These are phyloP conservation scores for Schizochytrium sp. DNA, from an alignment of 108 stramenopile species.

Conservation along the genomic window DNA sequence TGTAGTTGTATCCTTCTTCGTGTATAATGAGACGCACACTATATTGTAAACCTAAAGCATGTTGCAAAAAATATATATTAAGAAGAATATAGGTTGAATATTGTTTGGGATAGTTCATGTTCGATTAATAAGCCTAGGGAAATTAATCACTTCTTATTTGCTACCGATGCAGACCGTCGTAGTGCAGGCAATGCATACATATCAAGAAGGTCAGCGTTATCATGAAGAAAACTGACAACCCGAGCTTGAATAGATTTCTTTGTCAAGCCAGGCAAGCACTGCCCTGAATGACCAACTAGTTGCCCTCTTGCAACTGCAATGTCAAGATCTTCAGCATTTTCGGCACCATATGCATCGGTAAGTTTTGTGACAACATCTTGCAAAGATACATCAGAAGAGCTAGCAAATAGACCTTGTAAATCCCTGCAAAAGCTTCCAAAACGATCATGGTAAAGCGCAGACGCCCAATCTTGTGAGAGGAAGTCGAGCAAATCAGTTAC, in stretches of 20 bases:
- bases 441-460: conserved; percentile 72
- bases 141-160: not conserved
- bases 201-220: conserved; percentile 10
- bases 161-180: not conserved
- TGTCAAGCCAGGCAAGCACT: not conserved
- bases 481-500: conserved; percentile 72
- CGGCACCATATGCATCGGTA: not conserved
- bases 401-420: not conserved
- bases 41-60: no score
- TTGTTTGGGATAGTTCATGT: no score
- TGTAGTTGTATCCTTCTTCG: no score
- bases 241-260: conserved; percentile 24
- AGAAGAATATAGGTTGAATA: no score
- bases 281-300: conserved; percentile 13
- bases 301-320: not conserved
- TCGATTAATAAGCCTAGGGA: not conserved
- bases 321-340: conserved; percentile 1
- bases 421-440: conserved; percentile 52
- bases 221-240: not conserved
- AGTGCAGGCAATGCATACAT: conserved; percentile 32
- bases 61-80: no score
- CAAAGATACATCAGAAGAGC: not conserved
- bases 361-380: not conserved
- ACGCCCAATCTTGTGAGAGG: conserved; percentile 68
- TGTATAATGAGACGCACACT: no score